phyloP scores from a whole-genome alignment of 176 grass and related monocot genomes.

The Leersia perrieri region DNA sequence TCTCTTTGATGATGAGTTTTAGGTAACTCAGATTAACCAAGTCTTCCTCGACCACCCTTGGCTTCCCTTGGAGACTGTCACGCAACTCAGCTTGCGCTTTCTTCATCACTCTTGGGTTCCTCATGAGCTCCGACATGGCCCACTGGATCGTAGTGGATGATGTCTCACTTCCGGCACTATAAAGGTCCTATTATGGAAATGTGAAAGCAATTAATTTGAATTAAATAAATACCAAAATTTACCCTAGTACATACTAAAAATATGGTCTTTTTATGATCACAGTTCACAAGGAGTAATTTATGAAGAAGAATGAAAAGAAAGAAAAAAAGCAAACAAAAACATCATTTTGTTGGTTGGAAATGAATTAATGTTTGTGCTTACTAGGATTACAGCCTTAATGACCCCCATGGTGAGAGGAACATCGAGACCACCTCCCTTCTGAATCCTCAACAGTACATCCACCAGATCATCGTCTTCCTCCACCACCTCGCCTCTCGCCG shows the following conservation, averaged over 20 bases:
- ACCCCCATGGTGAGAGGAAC: slow-evolving; percentile 38
- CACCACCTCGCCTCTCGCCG: neutral
- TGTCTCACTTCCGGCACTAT: slow-evolving; percentile 15
- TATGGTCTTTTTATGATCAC: no score
- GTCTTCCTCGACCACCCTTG: neutral
- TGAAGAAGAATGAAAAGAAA: neutral
- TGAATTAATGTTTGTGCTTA: slow-evolving; percentile 5
- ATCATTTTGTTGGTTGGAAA: neutral
- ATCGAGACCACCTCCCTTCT: slow-evolving; percentile 21
- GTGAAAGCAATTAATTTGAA: neutral
- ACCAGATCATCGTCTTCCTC: slow-evolving; percentile 24
- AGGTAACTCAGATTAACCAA: neutral
- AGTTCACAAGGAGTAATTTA: no score
- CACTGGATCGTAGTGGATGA: neutral
- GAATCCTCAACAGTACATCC: slow-evolving; percentile 31
- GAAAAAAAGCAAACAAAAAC: neutral
- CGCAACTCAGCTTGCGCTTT: slow-evolving; percentile 7
- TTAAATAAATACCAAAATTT: neutral
- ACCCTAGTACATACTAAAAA: no score
- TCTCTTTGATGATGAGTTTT: slow-evolving; percentile 27
- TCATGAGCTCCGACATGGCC: slow-evolving; percentile 35
- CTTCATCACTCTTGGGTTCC: slow-evolving; percentile 1
- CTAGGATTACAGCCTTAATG: slow-evolving; percentile 27
- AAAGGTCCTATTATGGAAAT: neutral
- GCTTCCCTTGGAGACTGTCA: neutral